These are phyloP conservation scores for Apiospora hydei DNA, from an alignment of 2,329 filamentous ascomycete species.

Conservation along the genomic window DNA sequence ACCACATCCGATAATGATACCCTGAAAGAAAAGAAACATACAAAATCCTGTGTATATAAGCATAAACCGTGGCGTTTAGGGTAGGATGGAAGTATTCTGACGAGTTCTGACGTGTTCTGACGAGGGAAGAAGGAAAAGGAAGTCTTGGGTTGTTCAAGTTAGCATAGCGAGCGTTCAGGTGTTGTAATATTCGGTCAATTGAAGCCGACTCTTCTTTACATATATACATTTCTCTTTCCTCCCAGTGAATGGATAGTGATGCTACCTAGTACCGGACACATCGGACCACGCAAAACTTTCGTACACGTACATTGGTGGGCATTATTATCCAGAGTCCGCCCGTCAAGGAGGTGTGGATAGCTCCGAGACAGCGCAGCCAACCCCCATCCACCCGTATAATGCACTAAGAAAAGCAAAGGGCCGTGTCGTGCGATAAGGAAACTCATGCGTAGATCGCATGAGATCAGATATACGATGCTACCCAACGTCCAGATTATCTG, in stretches of 20 bases:
- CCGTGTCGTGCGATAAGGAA: background rate
- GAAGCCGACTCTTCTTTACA: constrained; percentile 18
- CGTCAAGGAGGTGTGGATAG: background rate
- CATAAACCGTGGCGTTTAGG: background rate
- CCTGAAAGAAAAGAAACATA: constrained; percentile 13
- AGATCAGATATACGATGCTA: background rate
- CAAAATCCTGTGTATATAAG: constrained; percentile 2
- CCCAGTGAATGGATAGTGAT: background rate
- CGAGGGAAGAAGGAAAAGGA: background rate
- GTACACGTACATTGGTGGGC: background rate
- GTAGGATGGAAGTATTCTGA: background rate
- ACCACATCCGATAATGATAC: background rate
- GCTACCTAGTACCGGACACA: background rate
- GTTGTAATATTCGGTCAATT: constrained; percentile 18
- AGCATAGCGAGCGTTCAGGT: constrained; percentile 19
- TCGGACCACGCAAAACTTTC: background rate
- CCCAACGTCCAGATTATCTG: background rate
- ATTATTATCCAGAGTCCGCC: background rate
- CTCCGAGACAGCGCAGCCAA: background rate
- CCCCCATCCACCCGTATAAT: background rate
- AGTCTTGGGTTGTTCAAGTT: constrained; percentile 1
- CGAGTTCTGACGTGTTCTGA: background rate
- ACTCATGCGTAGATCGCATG: background rate
- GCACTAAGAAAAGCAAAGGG: background rate
- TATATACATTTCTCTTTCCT: background rate